Evolutionary conservation across 371 early-diverging fungal species (phyloP), one percentile per base, ranked within the genome.

Genomic region (Lichtheimia hyalospora): DNA sequence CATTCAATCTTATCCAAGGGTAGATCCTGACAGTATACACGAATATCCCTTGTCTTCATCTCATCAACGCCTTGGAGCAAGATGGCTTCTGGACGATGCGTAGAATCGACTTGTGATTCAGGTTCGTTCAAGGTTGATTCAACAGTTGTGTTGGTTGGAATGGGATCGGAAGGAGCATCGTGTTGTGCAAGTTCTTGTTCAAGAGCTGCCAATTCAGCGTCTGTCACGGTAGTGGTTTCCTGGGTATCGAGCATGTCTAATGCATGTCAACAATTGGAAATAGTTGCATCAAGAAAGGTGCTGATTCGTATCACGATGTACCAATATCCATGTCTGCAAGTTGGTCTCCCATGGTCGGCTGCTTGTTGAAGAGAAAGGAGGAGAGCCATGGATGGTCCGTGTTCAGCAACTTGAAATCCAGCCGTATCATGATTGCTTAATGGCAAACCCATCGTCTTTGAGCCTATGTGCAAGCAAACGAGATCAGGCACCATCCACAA

Each of bases 31-130:
- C 75, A 77, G 60, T 83, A 83, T 1, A 50, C 51, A 56, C 69
- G 67, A n/a, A 85, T 75, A 42, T 85, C 81, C 21, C 70, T 66
- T 21, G 85, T 85, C 16, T 77, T 76, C 80, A 85, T 77, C 2
- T 81, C 77, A 44, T 85, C 77, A 2, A 83, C 75, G 10, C 85
- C 85, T 23, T 69, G 69, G 15, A 85, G 49, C 53, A 72, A 70
- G 2, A 85, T 59, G 5, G 80, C 81, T 15, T 70, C 71, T 12
- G 64, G 58, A 27, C 79, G 70, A 14, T 20, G 21, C 5, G 13
- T 39, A 12, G 57, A 25, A 21, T 58, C 57, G 14, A 34, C 13
- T 8, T 42, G 2, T 39, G 28, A 5, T 6, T 21, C 21, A 10
- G 7, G 12, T 52, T 52, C 53, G 34, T 34, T 34, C 34, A 8